phyloP scores from a whole-genome alignment of 495 filamentous ascomycete genomes.

The Aspergillus indologenus region DNA sequence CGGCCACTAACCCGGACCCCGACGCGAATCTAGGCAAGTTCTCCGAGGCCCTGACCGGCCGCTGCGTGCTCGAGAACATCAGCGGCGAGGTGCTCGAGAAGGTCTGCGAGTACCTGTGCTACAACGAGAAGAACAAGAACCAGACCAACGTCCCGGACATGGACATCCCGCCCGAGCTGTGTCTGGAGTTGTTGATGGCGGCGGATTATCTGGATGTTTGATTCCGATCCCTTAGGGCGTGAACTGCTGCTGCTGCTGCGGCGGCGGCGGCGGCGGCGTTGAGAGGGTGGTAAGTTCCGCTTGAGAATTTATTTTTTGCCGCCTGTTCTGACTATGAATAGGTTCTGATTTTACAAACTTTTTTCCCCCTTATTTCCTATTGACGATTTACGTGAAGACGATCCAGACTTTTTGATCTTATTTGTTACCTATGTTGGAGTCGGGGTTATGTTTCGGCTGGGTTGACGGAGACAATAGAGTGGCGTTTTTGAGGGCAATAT shows the following conservation, averaged over 20 bases:
- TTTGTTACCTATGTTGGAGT: too few species aligned
- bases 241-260: too few species aligned
- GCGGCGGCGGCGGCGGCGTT: too few species aligned
- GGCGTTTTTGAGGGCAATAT: not conserved
- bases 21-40: constrained; percentile 77
- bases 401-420: too few species aligned
- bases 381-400: too few species aligned
- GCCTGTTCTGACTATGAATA: too few species aligned
- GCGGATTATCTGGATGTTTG: constrained; percentile 67
- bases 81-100: constrained; percentile 85
- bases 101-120: constrained; percentile 88
- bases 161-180: constrained; percentile 75
- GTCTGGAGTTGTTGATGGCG: constrained; percentile 77
- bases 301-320: too few species aligned
- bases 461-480: not conserved
- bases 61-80: constrained; percentile 68
- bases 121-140: constrained; percentile 78
- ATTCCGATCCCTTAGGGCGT: too few species aligned
- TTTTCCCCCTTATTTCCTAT: too few species aligned
- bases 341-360: too few species aligned
- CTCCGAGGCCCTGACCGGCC: constrained; percentile 61
- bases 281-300: too few species aligned
- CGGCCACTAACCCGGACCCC: too few species aligned
- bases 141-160: constrained; percentile 80
- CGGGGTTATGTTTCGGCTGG: not conserved